These are phyloP conservation scores for Saccharomycodes ludwigii DNA, from an alignment of 805 yeast species.

Conservation along the genomic window DNA sequence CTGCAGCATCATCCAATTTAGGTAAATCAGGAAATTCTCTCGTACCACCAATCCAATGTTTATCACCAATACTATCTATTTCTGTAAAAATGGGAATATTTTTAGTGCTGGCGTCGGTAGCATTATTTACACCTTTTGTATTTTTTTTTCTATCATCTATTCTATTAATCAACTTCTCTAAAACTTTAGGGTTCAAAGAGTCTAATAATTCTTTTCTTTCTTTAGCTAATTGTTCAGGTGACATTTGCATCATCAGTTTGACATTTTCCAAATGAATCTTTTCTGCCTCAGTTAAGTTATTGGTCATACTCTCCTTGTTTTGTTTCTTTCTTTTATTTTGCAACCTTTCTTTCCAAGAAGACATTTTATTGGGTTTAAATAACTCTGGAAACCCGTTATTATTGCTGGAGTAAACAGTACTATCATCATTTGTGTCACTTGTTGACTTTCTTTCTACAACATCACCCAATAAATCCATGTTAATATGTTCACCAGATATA, in stretches of 20 bases:
- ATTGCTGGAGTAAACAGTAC: slow-evolving; percentile 1
- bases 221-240: slow-evolving; percentile 46
- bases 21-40: slow-evolving; percentile 15
- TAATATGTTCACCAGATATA: background rate
- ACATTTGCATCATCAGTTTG: slow-evolving; percentile 47
- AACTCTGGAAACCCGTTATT: slow-evolving; percentile 22
- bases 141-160: slow-evolving; percentile 16
- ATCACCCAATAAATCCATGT: slow-evolving; percentile 61
- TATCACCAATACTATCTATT: slow-evolving; percentile 24
- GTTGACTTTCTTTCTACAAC: slow-evolving; percentile 42
- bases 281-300: slow-evolving; percentile 46
- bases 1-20: slow-evolving; percentile 16
- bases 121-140: too few relatives aligned
- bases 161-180: slow-evolving; percentile 45
- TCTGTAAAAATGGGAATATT: slow-evolving; percentile 22
- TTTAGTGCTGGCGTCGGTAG: slow-evolving; percentile 22
- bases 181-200: slow-evolving; percentile 56
- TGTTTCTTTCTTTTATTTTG: slow-evolving; percentile 21
- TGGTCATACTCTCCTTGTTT: background rate
- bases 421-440: slow-evolving; percentile 1
- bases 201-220: slow-evolving; percentile 57
- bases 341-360: slow-evolving; percentile 38
- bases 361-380: slow-evolving; percentile 27
- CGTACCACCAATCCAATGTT: slow-evolving; percentile 25
- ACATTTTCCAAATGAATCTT: slow-evolving; percentile 69